These are phyloP conservation scores for Pseudogymnoascus sp. DNA, from an alignment of 2,329 filamentous ascomycete species.

Conservation along the genomic window DNA sequence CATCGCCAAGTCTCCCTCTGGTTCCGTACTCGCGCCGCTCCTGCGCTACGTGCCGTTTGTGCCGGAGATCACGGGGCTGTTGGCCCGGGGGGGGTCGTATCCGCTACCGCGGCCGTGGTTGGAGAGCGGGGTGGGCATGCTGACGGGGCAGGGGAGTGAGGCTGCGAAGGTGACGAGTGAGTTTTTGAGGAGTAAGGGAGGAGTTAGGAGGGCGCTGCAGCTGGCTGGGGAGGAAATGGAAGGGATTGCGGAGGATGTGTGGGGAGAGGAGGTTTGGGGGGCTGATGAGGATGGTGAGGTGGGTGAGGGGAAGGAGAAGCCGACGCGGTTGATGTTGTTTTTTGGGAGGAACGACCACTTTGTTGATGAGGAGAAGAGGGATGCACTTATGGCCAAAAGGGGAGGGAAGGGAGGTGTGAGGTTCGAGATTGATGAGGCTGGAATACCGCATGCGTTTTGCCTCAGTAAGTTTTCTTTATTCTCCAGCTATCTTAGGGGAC, in stretches of 20 bases:
- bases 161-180: slow-evolving; percentile 44
- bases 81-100: slow-evolving; percentile 32
- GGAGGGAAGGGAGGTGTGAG: slow-evolving; percentile 23
- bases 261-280: slow-evolving; percentile 55
- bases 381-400: slow-evolving; percentile 46
- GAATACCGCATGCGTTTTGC: slow-evolving; percentile 56
- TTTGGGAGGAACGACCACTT: slow-evolving; percentile 43
- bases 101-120: slow-evolving; percentile 36
- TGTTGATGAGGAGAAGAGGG: slow-evolving; percentile 50
- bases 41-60: background rate
- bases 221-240: slow-evolving; percentile 54
- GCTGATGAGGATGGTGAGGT: slow-evolving; percentile 24
- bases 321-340: background rate
- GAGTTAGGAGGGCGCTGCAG: slow-evolving; percentile 52
- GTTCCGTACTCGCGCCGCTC: slow-evolving; percentile 30
- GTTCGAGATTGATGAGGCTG: slow-evolving; percentile 44
- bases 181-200: slow-evolving; percentile 50
- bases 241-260: slow-evolving; percentile 51
- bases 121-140: slow-evolving; percentile 35
- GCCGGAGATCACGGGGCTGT: slow-evolving; percentile 17
- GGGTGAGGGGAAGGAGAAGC: background rate
- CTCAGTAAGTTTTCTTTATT: slow-evolving; percentile 35
- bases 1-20: slow-evolving; percentile 56
- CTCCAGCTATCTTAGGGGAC: background rate
- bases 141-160: slow-evolving; percentile 42